Percentiles rank a stretch among this genome's conserved stretches.
These are phyloP conservation scores for Usnea hakonensis DNA, from an alignment of 495 filamentous ascomycete genomes.

Conservation along the genomic window DNA sequence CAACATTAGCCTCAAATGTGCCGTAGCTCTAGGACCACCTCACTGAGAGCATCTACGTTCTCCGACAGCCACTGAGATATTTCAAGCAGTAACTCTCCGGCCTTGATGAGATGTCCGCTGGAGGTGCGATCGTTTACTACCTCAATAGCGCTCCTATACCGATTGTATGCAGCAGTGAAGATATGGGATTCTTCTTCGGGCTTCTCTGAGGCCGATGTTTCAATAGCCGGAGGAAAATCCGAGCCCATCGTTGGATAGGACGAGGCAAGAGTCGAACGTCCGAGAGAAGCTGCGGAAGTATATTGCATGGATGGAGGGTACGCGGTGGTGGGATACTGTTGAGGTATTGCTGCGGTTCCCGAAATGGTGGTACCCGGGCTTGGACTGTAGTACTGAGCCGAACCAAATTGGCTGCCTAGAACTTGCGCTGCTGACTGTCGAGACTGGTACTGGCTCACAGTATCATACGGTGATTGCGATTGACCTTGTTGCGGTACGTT, in stretches of 20 bases:
- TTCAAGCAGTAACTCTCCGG: conserved; percentile 62
- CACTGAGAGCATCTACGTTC: conserved; percentile 79
- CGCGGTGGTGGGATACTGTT: conserved; percentile 47
- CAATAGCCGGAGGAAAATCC: conserved; percentile 38
- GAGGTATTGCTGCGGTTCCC: conserved; percentile 43
- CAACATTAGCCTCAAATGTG: conserved; percentile 23
- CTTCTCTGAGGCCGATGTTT: conserved; percentile 20
- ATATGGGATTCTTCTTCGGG: conserved; percentile 23
- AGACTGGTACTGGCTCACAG: conserved; percentile 67
- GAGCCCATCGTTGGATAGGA: conserved; percentile 46
- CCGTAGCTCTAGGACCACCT: conserved; percentile 30
- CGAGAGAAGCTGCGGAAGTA: conserved; percentile 46
- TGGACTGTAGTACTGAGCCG: conserved; percentile 66
- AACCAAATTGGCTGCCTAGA: conserved; percentile 59
- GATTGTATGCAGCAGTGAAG: conserved; percentile 53
- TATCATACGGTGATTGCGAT: conserved; percentile 64
- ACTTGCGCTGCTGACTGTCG: conserved; percentile 81
- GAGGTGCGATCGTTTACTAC: conserved; percentile 68
- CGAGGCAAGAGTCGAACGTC: conserved; percentile 42
- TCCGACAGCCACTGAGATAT: conserved; percentile 81
- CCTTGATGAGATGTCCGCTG: conserved; percentile 63
- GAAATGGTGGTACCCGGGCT: conserved; percentile 60
- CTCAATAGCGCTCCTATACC: conserved; percentile 68
- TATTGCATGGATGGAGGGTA: conserved; percentile 46
- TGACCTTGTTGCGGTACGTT: conserved; percentile 62